Conservation (phyloP, 805 yeast genomes). For the Kuraishia capsulata region DNA sequence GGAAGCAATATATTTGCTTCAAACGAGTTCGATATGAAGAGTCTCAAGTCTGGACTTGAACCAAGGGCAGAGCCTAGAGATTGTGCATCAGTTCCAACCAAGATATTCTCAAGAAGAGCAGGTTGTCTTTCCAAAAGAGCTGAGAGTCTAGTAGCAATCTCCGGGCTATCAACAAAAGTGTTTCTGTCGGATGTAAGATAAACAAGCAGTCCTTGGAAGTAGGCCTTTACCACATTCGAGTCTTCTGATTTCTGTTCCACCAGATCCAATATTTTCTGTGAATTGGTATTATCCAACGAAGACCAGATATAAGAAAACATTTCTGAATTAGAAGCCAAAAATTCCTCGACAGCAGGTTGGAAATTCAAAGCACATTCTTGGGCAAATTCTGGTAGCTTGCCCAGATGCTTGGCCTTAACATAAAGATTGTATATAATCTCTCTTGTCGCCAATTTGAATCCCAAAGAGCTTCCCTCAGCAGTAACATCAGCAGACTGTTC, state of each 20-base stretch:
- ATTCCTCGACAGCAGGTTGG: background rate
- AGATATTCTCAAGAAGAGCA: background rate
- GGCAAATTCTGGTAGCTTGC: constrained; percentile 11
- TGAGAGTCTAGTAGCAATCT: background rate
- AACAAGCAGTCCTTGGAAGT: background rate
- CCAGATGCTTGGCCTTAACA: constrained; percentile 11
- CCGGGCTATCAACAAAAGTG: background rate
- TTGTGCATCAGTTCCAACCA: background rate
- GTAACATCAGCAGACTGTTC: constrained; percentile 4
- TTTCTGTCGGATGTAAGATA: background rate
- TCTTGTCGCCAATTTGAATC: constrained; percentile 23
- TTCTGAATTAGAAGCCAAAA: background rate
- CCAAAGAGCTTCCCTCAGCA: constrained; percentile 4
- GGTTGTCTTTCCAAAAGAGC: background rate
- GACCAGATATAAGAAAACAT: background rate
- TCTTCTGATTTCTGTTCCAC: background rate
- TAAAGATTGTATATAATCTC: constrained; percentile 26
- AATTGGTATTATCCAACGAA: too few relatives aligned
- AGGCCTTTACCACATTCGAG: background rate
- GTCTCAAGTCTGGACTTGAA: constrained; percentile 21
- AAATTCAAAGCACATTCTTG: constrained; percentile 9
- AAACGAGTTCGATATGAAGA: constrained; percentile 40
- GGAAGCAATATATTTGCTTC: constrained; percentile 29
- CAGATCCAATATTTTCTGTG: background rate
- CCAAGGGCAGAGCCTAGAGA: constrained; percentile 9